Percentiles rank a stretch among this genome's conserved stretches.
Evolutionary conservation across 306 rosid genomes (phyloP).

Genomic region (Cicer cuneatum): DNA sequence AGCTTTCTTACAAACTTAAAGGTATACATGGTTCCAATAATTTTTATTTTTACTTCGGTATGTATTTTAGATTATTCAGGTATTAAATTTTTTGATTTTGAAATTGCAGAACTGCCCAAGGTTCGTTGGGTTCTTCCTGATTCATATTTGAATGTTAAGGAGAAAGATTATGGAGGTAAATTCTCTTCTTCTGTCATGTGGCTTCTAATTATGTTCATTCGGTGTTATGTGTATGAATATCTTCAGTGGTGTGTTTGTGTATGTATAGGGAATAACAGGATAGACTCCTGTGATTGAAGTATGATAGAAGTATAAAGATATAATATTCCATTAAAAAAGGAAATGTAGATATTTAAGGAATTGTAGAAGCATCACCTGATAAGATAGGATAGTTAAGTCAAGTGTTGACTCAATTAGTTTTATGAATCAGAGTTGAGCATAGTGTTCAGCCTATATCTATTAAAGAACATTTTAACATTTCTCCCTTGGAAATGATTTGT

Average conservation of each 20-base stretch:
- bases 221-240: neutral
- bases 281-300: neutral
- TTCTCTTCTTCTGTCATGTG: conserved; percentile 8
- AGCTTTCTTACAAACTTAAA: conserved; percentile 75
- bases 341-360: neutral
- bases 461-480: neutral
- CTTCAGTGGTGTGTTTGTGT: neutral
- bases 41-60: neutral
- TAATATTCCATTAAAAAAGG: neutral
- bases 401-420: neutral
- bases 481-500: neutral
- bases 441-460: neutral
- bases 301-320: neutral
- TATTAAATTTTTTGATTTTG: neutral
- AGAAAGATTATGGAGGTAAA: conserved; percentile 94
- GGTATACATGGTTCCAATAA: conserved; percentile 49
- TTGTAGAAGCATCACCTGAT: neutral
- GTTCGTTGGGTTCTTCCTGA: conserved; percentile 99
- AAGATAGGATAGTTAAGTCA: neutral
- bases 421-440: neutral
- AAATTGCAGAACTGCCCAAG: conserved; percentile 67
- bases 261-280: neutral
- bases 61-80: neutral
- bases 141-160: conserved; percentile 90
- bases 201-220: neutral